Conservation (phyloP, 2,329 filamentous ascomycete genomes). For the Fonsecaea monophora region DNA sequence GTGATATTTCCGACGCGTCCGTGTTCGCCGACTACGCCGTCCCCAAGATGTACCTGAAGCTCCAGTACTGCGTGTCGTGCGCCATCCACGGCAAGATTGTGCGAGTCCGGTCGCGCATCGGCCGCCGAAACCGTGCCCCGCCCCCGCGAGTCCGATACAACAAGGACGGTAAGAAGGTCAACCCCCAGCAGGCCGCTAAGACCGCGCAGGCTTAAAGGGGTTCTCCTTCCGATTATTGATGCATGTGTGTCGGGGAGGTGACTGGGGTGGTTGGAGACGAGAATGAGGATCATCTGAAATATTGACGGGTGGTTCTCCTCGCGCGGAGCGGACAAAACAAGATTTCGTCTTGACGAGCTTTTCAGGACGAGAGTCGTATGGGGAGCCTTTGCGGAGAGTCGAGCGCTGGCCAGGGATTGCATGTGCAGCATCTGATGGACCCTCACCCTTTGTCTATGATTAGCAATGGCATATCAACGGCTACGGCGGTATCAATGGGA, state of each 20-base stretch:
- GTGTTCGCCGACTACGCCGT: slow-evolving; percentile 99
- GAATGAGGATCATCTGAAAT: neutral
- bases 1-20: slow-evolving; percentile 99
- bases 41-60: slow-evolving; percentile 99
- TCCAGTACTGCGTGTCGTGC: slow-evolving; percentile 99
- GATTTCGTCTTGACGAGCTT: neutral
- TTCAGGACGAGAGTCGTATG: neutral
- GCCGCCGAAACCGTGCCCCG: slow-evolving; percentile 98
- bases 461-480: neutral
- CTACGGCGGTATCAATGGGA: neutral
- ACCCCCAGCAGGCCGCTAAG: slow-evolving; percentile 76
- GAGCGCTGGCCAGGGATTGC: neutral
- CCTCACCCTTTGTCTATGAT: neutral
- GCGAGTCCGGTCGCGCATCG: slow-evolving; percentile 96
- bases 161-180: slow-evolving; percentile 99
- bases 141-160: slow-evolving; percentile 98
- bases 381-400: neutral
- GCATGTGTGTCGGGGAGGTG: neutral
- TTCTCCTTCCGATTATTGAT: slow-evolving; percentile 15
- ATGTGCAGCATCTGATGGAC: neutral
- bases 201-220: slow-evolving; percentile 49
- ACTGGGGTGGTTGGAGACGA: neutral
- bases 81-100: slow-evolving; percentile 99
- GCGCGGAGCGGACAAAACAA: neutral
- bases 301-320: neutral